phyloP scores from a whole-genome alignment of 164 flowering plant species.

The Nelumbo lutea region DNA sequence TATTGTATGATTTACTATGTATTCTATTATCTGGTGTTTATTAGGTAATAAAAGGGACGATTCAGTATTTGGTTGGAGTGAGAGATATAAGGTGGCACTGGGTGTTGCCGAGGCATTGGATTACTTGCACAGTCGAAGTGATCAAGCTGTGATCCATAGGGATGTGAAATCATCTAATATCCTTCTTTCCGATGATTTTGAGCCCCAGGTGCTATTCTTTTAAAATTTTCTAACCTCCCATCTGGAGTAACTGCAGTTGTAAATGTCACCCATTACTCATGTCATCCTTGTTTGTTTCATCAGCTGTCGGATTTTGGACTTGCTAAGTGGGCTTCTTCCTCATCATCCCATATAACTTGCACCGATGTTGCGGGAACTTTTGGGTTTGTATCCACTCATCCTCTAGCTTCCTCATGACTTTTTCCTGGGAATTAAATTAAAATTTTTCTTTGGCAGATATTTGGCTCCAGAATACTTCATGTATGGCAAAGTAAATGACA shows the following conservation, averaged over 20 bases:
- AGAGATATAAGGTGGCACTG: slow-evolving; percentile 80
- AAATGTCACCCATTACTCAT: not conserved
- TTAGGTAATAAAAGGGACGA: slow-evolving; percentile 42
- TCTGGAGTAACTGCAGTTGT: not conserved
- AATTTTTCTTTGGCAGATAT: slow-evolving; percentile 48
- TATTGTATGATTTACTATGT: not conserved
- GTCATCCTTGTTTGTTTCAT: slow-evolving; percentile 8
- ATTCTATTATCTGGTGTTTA: not conserved
- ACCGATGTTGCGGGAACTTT: slow-evolving; percentile 94
- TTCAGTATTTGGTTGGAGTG: slow-evolving; percentile 65
- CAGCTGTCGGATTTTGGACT: slow-evolving; percentile 98
- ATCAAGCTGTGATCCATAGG: slow-evolving; percentile 78
- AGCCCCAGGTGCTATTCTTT: slow-evolving; percentile 57
- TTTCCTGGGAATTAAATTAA: slow-evolving; percentile 1
- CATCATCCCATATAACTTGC: slow-evolving; percentile 62
- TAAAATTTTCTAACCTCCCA: not conserved
- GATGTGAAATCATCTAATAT: slow-evolving; percentile 97
- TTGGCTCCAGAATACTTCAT: slow-evolving; percentile 98
- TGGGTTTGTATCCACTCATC: slow-evolving; percentile 48
- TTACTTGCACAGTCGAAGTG: slow-evolving; percentile 56
- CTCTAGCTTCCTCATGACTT: not conserved
- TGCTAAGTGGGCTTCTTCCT: slow-evolving; percentile 72
- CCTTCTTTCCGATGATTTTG: slow-evolving; percentile 79
- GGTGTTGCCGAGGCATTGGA: slow-evolving; percentile 92
- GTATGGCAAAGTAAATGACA: slow-evolving; percentile 85